phyloP scores from a whole-genome alignment of 148 eudicot species.

The Camellia japonica region DNA sequence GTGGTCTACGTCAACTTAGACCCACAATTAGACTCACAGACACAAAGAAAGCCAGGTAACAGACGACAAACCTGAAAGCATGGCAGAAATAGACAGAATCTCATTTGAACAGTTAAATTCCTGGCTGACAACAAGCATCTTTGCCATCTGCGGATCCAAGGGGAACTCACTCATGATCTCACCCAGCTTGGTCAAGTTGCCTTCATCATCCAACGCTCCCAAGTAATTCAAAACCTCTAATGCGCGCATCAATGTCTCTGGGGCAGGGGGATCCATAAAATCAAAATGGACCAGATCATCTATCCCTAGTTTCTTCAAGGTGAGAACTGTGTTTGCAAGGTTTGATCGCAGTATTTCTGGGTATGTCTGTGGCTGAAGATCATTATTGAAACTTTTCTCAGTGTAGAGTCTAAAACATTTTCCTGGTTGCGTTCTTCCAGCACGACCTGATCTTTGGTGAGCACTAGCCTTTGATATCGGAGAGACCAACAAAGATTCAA shows the following conservation, averaged over 20 bases:
- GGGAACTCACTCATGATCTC: conserved; percentile 89
- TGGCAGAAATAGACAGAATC: conserved; percentile 82
- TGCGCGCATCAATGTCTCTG: conserved; percentile 89
- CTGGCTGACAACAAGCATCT: conserved; percentile 83
- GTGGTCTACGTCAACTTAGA: conserved; percentile 10
- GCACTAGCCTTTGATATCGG: conserved; percentile 81
- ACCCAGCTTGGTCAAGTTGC: conserved; percentile 74
- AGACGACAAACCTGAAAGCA: conserved; percentile 69
- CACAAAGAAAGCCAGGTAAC: conserved; percentile 1
- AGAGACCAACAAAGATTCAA: conserved; percentile 73
- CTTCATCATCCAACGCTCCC: conserved; percentile 86
- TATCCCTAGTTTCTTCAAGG: conserved; percentile 82
- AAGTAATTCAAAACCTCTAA: conserved; percentile 79
- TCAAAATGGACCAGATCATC: conserved; percentile 95
- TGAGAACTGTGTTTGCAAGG: conserved; percentile 84
- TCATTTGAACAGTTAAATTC: conserved; percentile 83
- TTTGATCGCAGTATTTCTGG: conserved; percentile 85
- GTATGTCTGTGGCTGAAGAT: conserved; percentile 86
- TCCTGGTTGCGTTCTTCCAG: conserved; percentile 78
- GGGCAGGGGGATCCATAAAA: conserved; percentile 96
- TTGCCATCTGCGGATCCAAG: conserved; percentile 80
- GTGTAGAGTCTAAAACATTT: conserved; percentile 74
- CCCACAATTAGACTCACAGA: conserved; percentile 11
- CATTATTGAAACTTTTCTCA: conserved; percentile 70
- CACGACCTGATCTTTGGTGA: conserved; percentile 80